Evolutionary conservation across 805 yeast species (phyloP).

Genomic region (Yamadazyma tumulicola): DNA sequence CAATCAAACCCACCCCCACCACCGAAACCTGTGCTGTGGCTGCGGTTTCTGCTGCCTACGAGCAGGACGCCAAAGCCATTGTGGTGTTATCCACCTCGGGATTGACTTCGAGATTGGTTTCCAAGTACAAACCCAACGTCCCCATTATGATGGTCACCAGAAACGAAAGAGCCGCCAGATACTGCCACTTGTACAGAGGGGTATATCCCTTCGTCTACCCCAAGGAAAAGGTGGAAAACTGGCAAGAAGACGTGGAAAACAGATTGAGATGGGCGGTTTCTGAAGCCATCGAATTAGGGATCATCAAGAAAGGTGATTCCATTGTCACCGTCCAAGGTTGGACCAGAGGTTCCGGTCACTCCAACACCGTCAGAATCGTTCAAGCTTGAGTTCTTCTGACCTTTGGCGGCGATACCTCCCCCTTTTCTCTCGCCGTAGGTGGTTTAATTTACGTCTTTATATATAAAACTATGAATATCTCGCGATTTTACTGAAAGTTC

Average conservation of each 20-base stretch:
- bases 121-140: conserved; percentile 96
- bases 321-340: conserved; percentile 97
- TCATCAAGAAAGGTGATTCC: conserved; percentile 81
- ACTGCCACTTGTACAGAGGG: conserved; percentile 95
- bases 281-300: conserved; percentile 83
- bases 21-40: conserved; percentile 97
- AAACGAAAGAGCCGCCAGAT: conserved; percentile 90
- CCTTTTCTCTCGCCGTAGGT: neutral
- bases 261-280: conserved; percentile 91
- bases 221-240: conserved; percentile 63
- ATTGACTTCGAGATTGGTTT: conserved; percentile 89
- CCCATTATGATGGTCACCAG: conserved; percentile 98
- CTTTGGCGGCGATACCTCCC: neutral
- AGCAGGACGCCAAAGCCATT: conserved; percentile 95
- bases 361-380: conserved; percentile 94
- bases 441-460: too few species aligned
- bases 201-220: conserved; percentile 93
- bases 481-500: too few species aligned
- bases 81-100: conserved; percentile 95
- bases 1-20: conserved; percentile 86
- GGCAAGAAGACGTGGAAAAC: conserved; percentile 95
- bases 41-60: conserved; percentile 94
- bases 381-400: conserved; percentile 70
- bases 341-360: conserved; percentile 98
- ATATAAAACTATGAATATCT: too few species aligned